These are phyloP conservation scores for Leishmania guyanensis DNA, from an alignment of 208 protist genomes.

Conservation along the genomic window DNA sequence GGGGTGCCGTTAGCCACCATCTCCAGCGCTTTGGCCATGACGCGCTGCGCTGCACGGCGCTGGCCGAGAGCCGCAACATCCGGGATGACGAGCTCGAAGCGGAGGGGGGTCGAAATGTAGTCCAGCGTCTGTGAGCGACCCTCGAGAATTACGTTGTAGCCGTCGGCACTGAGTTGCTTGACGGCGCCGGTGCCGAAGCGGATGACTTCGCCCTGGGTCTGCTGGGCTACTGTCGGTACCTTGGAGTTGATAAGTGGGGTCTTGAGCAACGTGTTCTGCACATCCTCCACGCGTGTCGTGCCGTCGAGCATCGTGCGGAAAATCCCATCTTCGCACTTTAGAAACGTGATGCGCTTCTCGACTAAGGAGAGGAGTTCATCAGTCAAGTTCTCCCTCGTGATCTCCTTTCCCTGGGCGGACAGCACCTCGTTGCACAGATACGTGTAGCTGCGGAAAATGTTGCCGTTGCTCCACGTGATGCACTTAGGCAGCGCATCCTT, in stretches of 20 bases:
- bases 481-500: conserved; percentile 71
- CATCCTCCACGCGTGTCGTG: conserved; percentile 62
- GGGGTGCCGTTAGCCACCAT: conserved; percentile 31
- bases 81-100: conserved; percentile 89
- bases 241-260: conserved; percentile 69
- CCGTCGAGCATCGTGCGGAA: conserved; percentile 81
- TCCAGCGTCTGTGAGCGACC: conserved; percentile 90
- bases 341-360: conserved; percentile 72
- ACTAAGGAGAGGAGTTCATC: conserved; percentile 58
- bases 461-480: conserved; percentile 93
- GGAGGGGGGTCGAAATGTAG: conserved; percentile 78
- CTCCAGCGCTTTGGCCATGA: conserved; percentile 79
- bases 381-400: conserved; percentile 58
- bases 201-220: conserved; percentile 93
- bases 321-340: conserved; percentile 47
- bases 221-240: conserved; percentile 88
- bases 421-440: conserved; percentile 74
- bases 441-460: conserved; percentile 92
- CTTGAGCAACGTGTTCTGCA: conserved; percentile 91
- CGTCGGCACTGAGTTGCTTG: conserved; percentile 63
- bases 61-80: conserved; percentile 76
- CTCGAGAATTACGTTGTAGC: conserved; percentile 92
- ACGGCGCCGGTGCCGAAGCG: conserved; percentile 74
- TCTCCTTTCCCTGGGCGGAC: conserved; percentile 40
- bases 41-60: conserved; percentile 87